Base-by-base conservation (phyloP, 768 basidiomycete genomes). In the Leccinum ochraceum region DNA sequence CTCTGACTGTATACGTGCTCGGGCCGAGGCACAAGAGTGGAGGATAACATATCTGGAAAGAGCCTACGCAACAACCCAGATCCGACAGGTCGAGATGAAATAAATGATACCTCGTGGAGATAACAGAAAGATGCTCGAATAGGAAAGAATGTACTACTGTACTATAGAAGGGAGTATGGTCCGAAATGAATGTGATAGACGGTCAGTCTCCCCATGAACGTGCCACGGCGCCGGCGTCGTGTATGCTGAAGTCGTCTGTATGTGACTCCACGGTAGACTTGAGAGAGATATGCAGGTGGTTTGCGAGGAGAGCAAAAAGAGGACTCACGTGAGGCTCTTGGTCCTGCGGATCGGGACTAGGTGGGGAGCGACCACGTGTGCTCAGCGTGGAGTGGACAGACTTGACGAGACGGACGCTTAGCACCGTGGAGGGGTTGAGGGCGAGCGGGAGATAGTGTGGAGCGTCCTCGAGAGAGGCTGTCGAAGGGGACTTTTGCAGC, bases 151-250 rank as follows among this genome's bases (percentile, higher is more conserved):
- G 63, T 63, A 44, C 62, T 67, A 64, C 9, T 44, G 42, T 44
- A 44, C 42, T 44, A 44, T 63, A 66, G 22, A 66, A 51, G 65
- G 63, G 57, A 53, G 62, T 53, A 58, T 50, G 60, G 68, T 65
- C 67, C 73, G 72, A 67, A 70, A 71, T 70, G 74, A 75, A 66
- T 24, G 74, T 63, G 74, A 66, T 62, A 44, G 57, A 63, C 17
- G 60, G 54, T 74, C 58, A 75, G 66, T 75, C 73, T 11, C 62
- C 73, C 73, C 73, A 74, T 30, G 73, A 74, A 54, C 73, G 69
- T 66, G 73, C 73, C 48, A 74, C 73, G 22, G 74, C 69, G 39
- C 73, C 73, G 57, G 74, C 71, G 58, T 74, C 73, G 58, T 54
- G 61, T 52, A 74, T 68, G 5, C 28, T 65, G 62, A 74, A 75